Evolutionary conservation across 2,329 filamentous ascomycete species (phyloP), one percentile per base, ranked within the genome.

Genomic region (Sphaceloma murrayae): DNA sequence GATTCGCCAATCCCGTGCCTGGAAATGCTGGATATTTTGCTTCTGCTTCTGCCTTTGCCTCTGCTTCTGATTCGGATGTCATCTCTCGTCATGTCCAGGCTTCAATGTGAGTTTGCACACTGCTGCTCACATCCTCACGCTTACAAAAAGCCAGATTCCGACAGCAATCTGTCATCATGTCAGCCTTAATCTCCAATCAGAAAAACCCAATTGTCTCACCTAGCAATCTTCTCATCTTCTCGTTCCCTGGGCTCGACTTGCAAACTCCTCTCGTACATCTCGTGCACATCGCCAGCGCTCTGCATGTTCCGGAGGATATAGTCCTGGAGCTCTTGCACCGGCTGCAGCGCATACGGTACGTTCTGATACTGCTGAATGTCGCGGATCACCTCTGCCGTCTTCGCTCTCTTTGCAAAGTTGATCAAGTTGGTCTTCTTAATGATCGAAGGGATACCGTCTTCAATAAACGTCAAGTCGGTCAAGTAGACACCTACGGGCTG

Each of bases 331-430:
- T 96, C 91, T 2, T 80, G 76, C 11, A 98, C 89, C 0, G 87
- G 76, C 59, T 93, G 85, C 43, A 98, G 70, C 5, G 84, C 81
- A 61, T 96, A 98, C n/a, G 87, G 87, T 49, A 94, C 86, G 56
- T 94, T 95, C 63, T 98, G 91, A 61, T 95, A 98, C 61, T 96
- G 89, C 63, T 96, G 91, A 52, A 98, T 96, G 62, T 96, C 89
- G 50, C 88, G 85, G 56, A 98, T 98, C 31, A 98, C 91, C 62
- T 96, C 91, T 14, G 91, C 91, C 10, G 91, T 96, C 73, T 96
- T 98, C 45, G 87, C 85, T 43, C 91, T 82, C 72, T 98, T 98
- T 57, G 88, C 87, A 65, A 98, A 98, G 67, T 98, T 98, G 70
- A 98, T 95, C 54, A 95, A 72, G 57, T 93, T 86, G 5, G 88